Base-by-base conservation (phyloP, 306 rosid species). In the Begonia loranthoides region DNA sequence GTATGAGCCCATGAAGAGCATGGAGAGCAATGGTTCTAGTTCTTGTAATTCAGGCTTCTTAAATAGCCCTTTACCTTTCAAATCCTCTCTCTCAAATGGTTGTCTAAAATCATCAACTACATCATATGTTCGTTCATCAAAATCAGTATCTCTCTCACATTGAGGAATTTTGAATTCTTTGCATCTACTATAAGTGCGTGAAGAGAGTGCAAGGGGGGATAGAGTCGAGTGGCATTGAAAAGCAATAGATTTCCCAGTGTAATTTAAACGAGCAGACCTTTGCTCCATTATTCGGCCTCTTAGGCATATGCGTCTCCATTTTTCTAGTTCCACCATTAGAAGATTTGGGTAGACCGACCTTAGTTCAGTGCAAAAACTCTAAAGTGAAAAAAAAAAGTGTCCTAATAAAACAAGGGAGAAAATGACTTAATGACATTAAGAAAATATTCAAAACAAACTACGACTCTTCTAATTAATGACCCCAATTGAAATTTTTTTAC, bases 1-100 rank as follows among this genome's bases (percentile, higher is more conserved):
- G 76, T 70, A 86, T 68, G 57, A 90, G 82, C 67, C 75, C 87
- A 69, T 73, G 94, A 71, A 86, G 93, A 79, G 80, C 84, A 75
- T 66, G 87, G 57, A 63, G 65, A 45, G 71, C 73, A 61, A 61
- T 50, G 92, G 80, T 52, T 86, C 92, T 60, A 86, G 67, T 55
- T 74, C 74, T 49, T 61, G 76, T 58, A 73, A 65, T 13, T 40
- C 40, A 58, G 28, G 53, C 64, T 45, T 65, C 60, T 70, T 76
- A 46, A 61, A 55, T 40, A 41, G 41, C 16, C 60, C 72, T 57
- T 68, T 84, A 57, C 66, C 80, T 66, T 73, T 73, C 51, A 61
- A 69, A 71, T 65, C 66, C 52, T 62, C 55, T 59, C 58, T 61
- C 67, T 69, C 73, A 70, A 64, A 62, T 57, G 53, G 57, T 70